Evolutionary conservation across 768 basidiomycete species (phyloP), one percentile per base, ranked within the genome.

Genomic region (Pisolithus albus): DNA sequence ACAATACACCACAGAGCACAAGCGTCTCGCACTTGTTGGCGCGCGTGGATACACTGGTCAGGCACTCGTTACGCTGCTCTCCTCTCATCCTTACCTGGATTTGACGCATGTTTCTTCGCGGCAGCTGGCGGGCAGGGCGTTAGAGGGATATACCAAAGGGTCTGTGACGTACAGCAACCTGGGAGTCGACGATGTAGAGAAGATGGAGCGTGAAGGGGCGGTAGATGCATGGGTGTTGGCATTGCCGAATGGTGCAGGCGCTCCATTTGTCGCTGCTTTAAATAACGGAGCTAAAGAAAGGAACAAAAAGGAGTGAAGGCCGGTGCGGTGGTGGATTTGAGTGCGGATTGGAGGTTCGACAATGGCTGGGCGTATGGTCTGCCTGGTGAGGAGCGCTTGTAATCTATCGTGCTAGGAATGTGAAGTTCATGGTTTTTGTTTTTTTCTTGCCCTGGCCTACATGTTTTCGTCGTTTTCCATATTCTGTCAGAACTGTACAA

Each of bases 221-320:
- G 92, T 99, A 16, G 95, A 99, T 64, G 95, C 92, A 8, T 99
- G 96, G 95, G 82, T 98, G 49, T 94, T 97, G 89, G 96, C 96
- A 2, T 78, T 99, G 45, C 96, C 96, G n/a, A 99, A 98, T 59
- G 96, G 96, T 18, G 80, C 92, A 21, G 88, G 89, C 73, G 93
- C 94, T 70, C 94, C 94, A 0, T 99, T 95, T 64, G 92, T 99
- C 32, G 92, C 94, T 61, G 95, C 95, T 15, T 72, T 99, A 45
- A 92, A 96, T 61, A 77, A 81, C 36, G 91, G 85, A 5, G 74
- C 84, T 13, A 70, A 72, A 55, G 78, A 75, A 60, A 82, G 56
- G 70, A 68, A 48, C 58, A 62, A 42, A 55, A 60, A 7, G 11
- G 57, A 32, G 67, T 66, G 28, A 71, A 74, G 53, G 73, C 77